These are phyloP conservation scores for Pterocarpus macrocarpus DNA, from an alignment of 306 rosid genomes.

Conservation along the genomic window DNA sequence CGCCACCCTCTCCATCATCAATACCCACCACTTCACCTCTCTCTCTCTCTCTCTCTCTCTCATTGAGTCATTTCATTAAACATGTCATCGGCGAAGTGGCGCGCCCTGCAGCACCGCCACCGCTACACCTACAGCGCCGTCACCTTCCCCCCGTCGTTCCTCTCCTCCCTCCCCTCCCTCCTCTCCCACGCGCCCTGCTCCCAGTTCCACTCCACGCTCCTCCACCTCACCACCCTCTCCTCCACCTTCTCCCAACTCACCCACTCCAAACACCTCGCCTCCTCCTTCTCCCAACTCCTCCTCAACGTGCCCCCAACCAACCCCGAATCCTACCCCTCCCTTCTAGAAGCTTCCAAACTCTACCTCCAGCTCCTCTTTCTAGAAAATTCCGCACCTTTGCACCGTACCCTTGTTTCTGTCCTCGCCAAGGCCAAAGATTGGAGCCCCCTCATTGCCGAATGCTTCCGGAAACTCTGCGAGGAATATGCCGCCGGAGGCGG, in stretches of 20 bases:
- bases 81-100: slow-evolving; percentile 95
- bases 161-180: slow-evolving; percentile 51
- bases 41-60: neutral
- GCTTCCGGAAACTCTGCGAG: slow-evolving; percentile 62
- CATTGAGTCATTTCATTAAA: slow-evolving; percentile 31
- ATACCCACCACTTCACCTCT: neutral
- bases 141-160: slow-evolving; percentile 65
- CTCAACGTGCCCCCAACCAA: slow-evolving; percentile 43
- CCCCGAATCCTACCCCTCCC: slow-evolving; percentile 32
- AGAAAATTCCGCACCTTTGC: slow-evolving; percentile 79
- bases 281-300: slow-evolving; percentile 79
- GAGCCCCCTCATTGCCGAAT: slow-evolving; percentile 46
- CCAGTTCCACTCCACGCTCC: slow-evolving; percentile 56
- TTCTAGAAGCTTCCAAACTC: slow-evolving; percentile 53
- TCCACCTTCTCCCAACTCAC: slow-evolving; percentile 36
- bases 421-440: slow-evolving; percentile 62
- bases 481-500: slow-evolving; percentile 51
- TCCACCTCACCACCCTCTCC: slow-evolving; percentile 27
- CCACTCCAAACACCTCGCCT: slow-evolving; percentile 60
- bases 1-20: neutral
- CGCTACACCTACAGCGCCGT: slow-evolving; percentile 92
- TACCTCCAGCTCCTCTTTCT: slow-evolving; percentile 77
- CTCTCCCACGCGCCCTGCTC: slow-evolving; percentile 40
- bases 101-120: slow-evolving; percentile 97
- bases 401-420: slow-evolving; percentile 69